Evolutionary conservation across 176 grass and related monocot species (phyloP).

Genomic region (Chloris gayana): DNA sequence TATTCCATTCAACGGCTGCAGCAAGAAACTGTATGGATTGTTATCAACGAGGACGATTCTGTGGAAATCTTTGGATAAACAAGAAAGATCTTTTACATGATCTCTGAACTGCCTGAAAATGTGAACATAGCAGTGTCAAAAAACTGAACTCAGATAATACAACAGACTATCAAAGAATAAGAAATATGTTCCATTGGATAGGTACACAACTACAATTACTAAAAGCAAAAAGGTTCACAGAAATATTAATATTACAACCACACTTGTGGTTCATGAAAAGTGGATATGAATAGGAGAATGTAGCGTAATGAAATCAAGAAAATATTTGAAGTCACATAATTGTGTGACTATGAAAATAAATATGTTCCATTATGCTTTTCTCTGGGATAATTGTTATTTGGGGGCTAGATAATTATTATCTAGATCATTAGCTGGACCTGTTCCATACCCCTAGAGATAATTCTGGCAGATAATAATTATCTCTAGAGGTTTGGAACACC

Average conservation of each 20-base stretch:
- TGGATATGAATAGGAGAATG: not conserved
- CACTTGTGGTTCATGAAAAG: constrained; percentile 18
- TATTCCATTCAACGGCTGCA: constrained; percentile 95
- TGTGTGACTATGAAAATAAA: too few species aligned
- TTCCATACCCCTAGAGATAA: too few species aligned
- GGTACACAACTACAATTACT: not conserved
- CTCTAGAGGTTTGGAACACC: not conserved
- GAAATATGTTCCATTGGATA: not conserved
- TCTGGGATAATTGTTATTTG: too few species aligned
- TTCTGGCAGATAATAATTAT: too few species aligned
- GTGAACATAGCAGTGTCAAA: constrained; percentile 21
- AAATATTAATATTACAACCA: constrained; percentile 21
- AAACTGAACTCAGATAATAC: constrained; percentile 34
- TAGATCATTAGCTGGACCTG: too few species aligned
- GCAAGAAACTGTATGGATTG: constrained; percentile 91
- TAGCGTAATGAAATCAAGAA: not conserved
- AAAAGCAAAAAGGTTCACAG: not conserved
- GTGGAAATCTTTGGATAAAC: constrained; percentile 79
- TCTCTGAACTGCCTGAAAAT: constrained; percentile 79
- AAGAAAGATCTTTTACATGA: constrained; percentile 91
- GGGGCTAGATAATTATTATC: too few species aligned
- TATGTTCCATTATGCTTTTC: too few species aligned
- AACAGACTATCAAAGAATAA: not conserved
- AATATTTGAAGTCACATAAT: constrained; percentile 23
- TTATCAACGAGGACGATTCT: constrained; percentile 89